phyloP scores from a whole-genome alignment of 352 stramenopile genomes.

The Globisporangium nunn region DNA sequence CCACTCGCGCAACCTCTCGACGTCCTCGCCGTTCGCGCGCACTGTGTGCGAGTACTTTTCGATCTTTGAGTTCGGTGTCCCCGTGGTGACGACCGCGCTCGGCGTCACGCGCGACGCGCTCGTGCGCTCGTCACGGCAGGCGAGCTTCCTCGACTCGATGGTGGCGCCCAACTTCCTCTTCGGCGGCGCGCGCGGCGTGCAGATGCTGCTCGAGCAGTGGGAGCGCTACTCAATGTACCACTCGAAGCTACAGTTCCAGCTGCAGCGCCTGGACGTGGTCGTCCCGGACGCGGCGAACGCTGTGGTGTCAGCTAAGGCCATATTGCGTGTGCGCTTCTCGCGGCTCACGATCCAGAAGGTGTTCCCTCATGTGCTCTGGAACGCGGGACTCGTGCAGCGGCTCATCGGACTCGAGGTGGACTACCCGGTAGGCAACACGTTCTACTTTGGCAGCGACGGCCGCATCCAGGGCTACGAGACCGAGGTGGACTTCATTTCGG shows the following conservation, averaged over 20 bases:
- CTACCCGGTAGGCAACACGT: conserved; percentile 47
- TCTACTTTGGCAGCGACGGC: conserved; percentile 54
- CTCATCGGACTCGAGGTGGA: conserved; percentile 49
- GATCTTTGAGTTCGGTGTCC: conserved; percentile 52
- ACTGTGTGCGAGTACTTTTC: conserved; percentile 58
- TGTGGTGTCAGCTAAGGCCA: conserved; percentile 36
- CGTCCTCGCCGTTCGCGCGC: conserved; percentile 20
- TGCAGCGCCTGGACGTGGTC: conserved; percentile 35
- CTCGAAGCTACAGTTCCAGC: conserved; percentile 37
- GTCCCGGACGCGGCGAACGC: conserved; percentile 22
- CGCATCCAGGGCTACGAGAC: conserved; percentile 52
- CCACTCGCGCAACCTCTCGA: conserved; percentile 8
- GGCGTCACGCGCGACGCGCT: conserved; percentile 17
- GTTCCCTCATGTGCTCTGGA: conserved; percentile 59
- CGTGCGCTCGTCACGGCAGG: conserved; percentile 22
- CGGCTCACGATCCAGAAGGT: conserved; percentile 55
- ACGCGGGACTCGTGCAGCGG: conserved; percentile 53
- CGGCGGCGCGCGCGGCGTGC: conserved; percentile 31
- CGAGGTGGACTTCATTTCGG: conserved; percentile 49
- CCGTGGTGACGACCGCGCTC: conserved; percentile 16
- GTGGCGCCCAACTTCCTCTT: conserved; percentile 48
- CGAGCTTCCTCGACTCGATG: conserved; percentile 27
- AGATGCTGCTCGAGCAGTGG: conserved; percentile 51
- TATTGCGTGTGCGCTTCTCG: conserved; percentile 50
- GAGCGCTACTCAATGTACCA: conserved; percentile 58